phyloP scores from a whole-genome alignment of 2,329 filamentous ascomycete species.

The Phoma sp. region DNA sequence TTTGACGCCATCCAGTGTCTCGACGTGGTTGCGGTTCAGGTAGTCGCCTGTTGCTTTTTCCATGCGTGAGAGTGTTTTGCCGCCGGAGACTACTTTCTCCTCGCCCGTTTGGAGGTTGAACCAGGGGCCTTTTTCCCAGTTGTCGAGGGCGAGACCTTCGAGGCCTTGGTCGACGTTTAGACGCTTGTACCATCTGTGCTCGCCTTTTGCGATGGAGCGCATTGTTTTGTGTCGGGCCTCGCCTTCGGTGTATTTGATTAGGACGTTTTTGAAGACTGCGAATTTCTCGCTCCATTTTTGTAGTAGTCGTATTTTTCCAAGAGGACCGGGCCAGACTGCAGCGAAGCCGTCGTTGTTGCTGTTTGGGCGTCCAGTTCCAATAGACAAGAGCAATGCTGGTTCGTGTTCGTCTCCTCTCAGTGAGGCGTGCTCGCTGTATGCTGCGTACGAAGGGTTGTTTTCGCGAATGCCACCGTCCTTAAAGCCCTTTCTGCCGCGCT shows the following conservation, averaged over 20 bases:
- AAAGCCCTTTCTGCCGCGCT: conserved; percentile 51
- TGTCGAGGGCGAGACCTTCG: conserved; percentile 54
- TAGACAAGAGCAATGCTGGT: conserved; percentile 54
- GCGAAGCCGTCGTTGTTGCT: conserved; percentile 55
- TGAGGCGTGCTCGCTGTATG: conserved; percentile 55
- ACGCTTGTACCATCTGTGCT: conserved; percentile 59
- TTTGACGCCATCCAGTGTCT: conserved; percentile 47
- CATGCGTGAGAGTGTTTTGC: conserved; percentile 53
- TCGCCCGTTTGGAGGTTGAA: conserved; percentile 39
- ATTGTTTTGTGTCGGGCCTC: conserved; percentile 57
- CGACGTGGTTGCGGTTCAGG: conserved; percentile 42
- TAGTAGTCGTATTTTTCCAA: conserved; percentile 50
- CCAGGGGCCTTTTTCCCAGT: conserved; percentile 54
- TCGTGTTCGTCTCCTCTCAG: conserved; percentile 52
- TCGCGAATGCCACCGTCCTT: conserved; percentile 60
- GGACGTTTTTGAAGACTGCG: conserved; percentile 56
- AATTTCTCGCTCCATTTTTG: conserved; percentile 57
- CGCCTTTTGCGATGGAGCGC: conserved; percentile 54
- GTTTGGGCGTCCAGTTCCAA: conserved; percentile 57
- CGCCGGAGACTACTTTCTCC: conserved; percentile 48
- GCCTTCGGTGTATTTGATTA: conserved; percentile 61
- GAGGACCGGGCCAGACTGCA: conserved; percentile 53
- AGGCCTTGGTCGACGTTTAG: conserved; percentile 56
- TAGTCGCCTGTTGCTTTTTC: conserved; percentile 52
- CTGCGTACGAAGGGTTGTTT: conserved; percentile 58